A percentile compares a stretch with the other conserved stretches of the same genome.
These are phyloP conservation scores for Hypseocharis bilobata DNA, from an alignment of 441 rosid genomes.

Conservation along the genomic window DNA sequence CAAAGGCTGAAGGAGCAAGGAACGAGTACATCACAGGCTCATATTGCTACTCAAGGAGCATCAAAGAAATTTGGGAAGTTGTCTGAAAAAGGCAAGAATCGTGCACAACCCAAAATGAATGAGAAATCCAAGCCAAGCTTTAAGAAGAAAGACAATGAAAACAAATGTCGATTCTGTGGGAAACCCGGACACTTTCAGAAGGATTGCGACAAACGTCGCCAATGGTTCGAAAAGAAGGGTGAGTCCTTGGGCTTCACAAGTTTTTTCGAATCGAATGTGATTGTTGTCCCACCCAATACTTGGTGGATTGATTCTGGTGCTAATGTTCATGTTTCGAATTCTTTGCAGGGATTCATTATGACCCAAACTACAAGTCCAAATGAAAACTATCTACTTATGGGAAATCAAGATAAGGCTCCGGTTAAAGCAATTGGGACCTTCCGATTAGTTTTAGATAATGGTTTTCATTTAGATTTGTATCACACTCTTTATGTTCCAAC, in stretches of 20 bases:
- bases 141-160: too few relatives aligned
- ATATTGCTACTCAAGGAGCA: not conserved
- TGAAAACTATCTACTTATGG: not conserved
- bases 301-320: not conserved
- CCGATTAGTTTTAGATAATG: too few relatives aligned
- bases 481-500: too few relatives aligned
- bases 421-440: too few relatives aligned
- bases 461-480: too few relatives aligned
- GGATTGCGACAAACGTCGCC: too few relatives aligned
- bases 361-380: not conserved
- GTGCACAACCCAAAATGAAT: too few relatives aligned
- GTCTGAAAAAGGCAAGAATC: not conserved
- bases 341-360: not conserved
- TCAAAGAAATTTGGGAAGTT: not conserved
- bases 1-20: not conserved
- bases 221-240: too few relatives aligned
- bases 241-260: too few relatives aligned
- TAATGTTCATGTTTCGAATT: not conserved
- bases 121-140: too few relatives aligned
- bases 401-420: not conserved
- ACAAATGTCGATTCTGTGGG: too few relatives aligned
- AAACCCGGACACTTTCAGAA: too few relatives aligned
- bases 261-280: not conserved
- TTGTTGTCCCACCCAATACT: not conserved
- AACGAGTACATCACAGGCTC: not conserved